These are phyloP conservation scores for Vitis labrusca DNA, from an alignment of 164 flowering plant species.

Conservation along the genomic window DNA sequence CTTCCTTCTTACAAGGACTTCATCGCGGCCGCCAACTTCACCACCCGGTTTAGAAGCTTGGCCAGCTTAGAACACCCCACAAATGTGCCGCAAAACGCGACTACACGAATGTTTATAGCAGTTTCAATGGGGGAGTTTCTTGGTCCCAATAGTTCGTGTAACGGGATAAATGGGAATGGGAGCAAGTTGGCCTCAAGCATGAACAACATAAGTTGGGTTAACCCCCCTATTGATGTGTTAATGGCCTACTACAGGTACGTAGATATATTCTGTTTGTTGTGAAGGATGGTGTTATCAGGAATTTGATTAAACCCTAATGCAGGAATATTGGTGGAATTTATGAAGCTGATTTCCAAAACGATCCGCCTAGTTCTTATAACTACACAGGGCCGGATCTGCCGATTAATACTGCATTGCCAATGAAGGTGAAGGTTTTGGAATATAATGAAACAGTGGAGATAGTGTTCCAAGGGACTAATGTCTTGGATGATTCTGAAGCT, in stretches of 20 bases:
- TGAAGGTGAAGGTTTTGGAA: conserved; percentile 3
- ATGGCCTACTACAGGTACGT: conserved; percentile 9
- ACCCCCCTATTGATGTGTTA: neutral
- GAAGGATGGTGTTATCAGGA: too few relatives aligned
- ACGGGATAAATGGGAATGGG: neutral
- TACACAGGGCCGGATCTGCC: conserved; percentile 3
- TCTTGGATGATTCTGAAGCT: neutral
- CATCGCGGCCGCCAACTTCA: conserved; percentile 1
- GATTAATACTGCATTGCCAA: too few relatives aligned
- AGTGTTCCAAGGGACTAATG: conserved; percentile 10
- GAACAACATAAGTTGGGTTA: conserved; percentile 11
- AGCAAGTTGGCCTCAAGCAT: conserved; percentile 13
- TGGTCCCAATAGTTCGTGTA: conserved; percentile 13
- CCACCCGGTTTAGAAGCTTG: conserved; percentile 12
- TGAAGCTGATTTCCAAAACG: conserved; percentile 5
- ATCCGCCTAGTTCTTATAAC: conserved; percentile 10
- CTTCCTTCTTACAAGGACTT: conserved; percentile 14
- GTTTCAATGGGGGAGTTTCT: conserved; percentile 14
- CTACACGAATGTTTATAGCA: conserved; percentile 8
- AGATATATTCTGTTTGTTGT: too few relatives aligned
- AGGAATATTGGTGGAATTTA: too few relatives aligned
- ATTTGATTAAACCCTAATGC: too few relatives aligned
- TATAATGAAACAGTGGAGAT: conserved; percentile 16
- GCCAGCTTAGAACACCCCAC: conserved; percentile 22
- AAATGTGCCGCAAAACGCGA: conserved; percentile 12